Conservation (phyloP, 179 eudicot species). For the Monotropa hypopitys region DNA sequence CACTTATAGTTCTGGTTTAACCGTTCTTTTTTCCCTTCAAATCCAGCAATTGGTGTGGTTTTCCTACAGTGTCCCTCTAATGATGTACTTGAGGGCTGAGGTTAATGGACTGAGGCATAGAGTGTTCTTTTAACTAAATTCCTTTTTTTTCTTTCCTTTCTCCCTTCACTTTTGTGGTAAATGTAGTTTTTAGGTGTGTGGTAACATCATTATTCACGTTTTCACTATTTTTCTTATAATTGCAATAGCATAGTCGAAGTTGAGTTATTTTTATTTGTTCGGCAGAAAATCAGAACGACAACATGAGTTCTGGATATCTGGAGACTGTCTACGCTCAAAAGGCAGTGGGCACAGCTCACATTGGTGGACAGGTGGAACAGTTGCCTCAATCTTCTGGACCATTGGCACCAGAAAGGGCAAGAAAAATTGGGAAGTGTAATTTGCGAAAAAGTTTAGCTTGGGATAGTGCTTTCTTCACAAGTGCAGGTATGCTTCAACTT, state of each 20-base stretch:
- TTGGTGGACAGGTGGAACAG: slow-evolving; percentile 4
- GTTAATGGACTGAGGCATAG: neutral
- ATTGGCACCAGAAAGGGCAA: slow-evolving; percentile 23
- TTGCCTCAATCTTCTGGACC: slow-evolving; percentile 27
- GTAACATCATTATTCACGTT: neutral
- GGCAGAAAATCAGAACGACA: slow-evolving; percentile 7
- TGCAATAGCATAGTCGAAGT: neutral
- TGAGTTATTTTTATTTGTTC: neutral
- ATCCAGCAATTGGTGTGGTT: neutral
- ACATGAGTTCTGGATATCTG: neutral
- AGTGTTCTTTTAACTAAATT: neutral
- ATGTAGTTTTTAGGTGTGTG: neutral
- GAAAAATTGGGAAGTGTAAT: slow-evolving; percentile 44
- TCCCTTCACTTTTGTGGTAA: neutral
- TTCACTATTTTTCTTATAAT: neutral
- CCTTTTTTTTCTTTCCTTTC: neutral
- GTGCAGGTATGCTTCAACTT: slow-evolving; percentile 42
- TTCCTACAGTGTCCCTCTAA: neutral
- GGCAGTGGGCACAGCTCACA: slow-evolving; percentile 4
- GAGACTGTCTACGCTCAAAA: slow-evolving; percentile 7
- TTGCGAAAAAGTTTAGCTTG: slow-evolving; percentile 93
- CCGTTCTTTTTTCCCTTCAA: neutral
- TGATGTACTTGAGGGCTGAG: neutral
- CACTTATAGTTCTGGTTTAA: neutral
- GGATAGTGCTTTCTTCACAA: slow-evolving; percentile 86